Evolutionary conservation across 495 filamentous ascomycete genomes (phyloP).

Genomic region (Tuber borchii): DNA sequence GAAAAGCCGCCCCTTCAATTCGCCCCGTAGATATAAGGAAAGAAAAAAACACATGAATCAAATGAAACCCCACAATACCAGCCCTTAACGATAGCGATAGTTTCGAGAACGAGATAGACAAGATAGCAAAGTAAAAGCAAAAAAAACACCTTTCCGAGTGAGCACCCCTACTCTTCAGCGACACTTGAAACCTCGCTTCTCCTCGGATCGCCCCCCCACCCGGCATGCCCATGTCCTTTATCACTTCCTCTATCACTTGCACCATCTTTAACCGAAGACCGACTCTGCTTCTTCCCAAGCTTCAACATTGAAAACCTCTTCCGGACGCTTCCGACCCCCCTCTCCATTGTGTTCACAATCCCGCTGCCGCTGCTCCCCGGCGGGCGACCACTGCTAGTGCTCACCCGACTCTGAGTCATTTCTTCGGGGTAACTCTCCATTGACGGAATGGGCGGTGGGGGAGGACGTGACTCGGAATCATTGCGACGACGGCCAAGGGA

Average conservation of each 20-base stretch:
- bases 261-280: constrained; percentile 49
- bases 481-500: constrained; percentile 18
- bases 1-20: not conserved
- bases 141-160: constrained; percentile 21
- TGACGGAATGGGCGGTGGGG: not conserved
- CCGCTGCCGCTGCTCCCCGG: constrained; percentile 36
- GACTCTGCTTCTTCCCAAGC: constrained; percentile 60
- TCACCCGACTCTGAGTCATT: constrained; percentile 16
- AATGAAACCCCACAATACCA: not conserved
- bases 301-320: constrained; percentile 65
- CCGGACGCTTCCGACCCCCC: constrained; percentile 54
- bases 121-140: constrained; percentile 22
- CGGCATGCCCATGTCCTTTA: constrained; percentile 41
- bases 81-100: constrained; percentile 22
- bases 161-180: constrained; percentile 33
- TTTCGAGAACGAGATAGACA: not conserved
- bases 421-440: constrained; percentile 12
- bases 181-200: constrained; percentile 28
- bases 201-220: constrained; percentile 1
- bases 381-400: constrained; percentile 31
- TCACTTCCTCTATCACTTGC: constrained; percentile 48
- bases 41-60: not conserved
- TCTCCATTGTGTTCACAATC: constrained; percentile 41
- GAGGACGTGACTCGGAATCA: not conserved
- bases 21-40: constrained; percentile 4